phyloP scores from a whole-genome alignment of 768 basidiomycete species.

The Lepiota brunneoincarnata region DNA sequence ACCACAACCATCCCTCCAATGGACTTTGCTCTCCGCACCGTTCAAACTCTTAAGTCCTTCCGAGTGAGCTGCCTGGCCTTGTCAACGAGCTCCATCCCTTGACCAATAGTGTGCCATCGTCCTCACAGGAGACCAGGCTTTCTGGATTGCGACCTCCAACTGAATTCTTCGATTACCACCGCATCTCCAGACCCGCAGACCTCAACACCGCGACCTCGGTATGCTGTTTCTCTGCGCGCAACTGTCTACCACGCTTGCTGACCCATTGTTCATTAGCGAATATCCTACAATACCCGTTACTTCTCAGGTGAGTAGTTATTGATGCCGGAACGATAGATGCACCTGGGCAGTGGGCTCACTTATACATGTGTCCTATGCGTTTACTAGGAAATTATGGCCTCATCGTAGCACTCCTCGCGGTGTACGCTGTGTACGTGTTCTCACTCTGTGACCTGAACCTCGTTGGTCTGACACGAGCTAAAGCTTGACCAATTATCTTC shows the following conservation, averaged over 20 bases:
- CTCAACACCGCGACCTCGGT: slow-evolving; percentile 77
- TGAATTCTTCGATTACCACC: slow-evolving; percentile 85
- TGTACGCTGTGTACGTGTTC: slow-evolving; percentile 73
- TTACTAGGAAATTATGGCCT: slow-evolving; percentile 81
- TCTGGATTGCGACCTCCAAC: slow-evolving; percentile 67
- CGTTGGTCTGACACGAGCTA: not conserved
- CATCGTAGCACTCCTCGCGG: slow-evolving; percentile 71
- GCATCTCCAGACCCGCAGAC: slow-evolving; percentile 82
- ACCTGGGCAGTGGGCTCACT: not conserved
- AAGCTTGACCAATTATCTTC: slow-evolving; percentile 79
- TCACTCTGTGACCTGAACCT: not conserved
- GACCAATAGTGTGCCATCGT: slow-evolving; percentile 4
- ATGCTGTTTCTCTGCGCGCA: slow-evolving; percentile 23
- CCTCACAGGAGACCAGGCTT: slow-evolving; percentile 70
- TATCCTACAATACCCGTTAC: slow-evolving; percentile 93
- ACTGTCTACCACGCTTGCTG: not conserved
- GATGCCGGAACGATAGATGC: not conserved
- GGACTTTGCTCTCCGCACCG: slow-evolving; percentile 65
- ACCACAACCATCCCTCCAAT: slow-evolving; percentile 35
- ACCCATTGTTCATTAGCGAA: slow-evolving; percentile 51
- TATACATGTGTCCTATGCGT: not conserved
- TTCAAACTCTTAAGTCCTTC: slow-evolving; percentile 67
- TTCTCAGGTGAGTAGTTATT: slow-evolving; percentile 57
- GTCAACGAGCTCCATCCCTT: not conserved
- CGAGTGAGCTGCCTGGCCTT: slow-evolving; percentile 42